Base-by-base conservation (phyloP, 768 basidiomycete species). In the Tricholoma flavovirens region DNA sequence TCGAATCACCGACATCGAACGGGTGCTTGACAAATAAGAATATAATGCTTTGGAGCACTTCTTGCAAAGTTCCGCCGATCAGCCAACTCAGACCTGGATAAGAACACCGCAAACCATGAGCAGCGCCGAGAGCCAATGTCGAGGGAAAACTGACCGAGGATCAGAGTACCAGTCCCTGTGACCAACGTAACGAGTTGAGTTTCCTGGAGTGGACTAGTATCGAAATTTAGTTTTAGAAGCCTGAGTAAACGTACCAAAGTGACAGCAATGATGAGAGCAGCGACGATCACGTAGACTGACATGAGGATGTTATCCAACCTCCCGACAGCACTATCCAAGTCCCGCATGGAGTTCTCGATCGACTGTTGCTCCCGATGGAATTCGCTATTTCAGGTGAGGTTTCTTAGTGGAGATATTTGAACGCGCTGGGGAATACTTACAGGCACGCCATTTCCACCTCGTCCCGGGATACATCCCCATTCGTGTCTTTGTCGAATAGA, bases 21-120 rank as follows among this genome's bases (percentile, higher is more conserved):
- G 87, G 87, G 65, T 89, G 86, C 64, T 90, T 90, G 69, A 93
- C 79, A 71, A 95, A 94, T 26, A 97, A 76, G 80, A 97, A 95
- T 65, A 95, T 93, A 68, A 93, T 90, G 56, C 87, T 86, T 4
- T 83, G 83, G 54, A 95, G 76, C 45, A 94, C 83, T 69, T 93
- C 90, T 59, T 89, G 82, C 58, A 90, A 76, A 53, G 84, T 88
- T 45, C 78, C 76, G 36, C 93, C 93, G 61, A 95, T 91, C 54
- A 93, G 82, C 91, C 91, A 93, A 59, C 87, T 88, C 43, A 93
- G 75, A 63, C 86, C 85, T 84, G 55, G n/a, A 32, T 21, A 48
- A 49, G 30, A 53, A 57, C 35, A 24, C 45, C 19, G 19, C 35
- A 35, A 24, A 51, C 30, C 29, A 60, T n/a, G 40, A 55, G 30